Conservation (phyloP, 768 basidiomycete genomes). For the Tremella mesenterica region DNA sequence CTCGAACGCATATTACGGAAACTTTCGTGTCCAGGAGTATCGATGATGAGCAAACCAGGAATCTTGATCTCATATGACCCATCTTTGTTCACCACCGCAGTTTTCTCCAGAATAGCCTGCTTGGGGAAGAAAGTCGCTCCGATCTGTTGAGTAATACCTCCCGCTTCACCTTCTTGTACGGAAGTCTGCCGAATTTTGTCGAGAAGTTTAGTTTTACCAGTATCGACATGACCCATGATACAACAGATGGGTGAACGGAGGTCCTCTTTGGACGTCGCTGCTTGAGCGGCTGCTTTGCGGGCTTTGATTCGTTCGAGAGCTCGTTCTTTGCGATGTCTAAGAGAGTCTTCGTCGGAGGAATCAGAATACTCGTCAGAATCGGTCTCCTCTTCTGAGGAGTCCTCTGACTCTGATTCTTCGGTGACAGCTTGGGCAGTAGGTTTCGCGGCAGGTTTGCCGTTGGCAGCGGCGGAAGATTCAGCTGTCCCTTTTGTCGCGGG, state of each 20-base stretch:
- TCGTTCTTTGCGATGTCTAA: slow-evolving; percentile 61
- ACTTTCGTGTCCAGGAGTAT: slow-evolving; percentile 98
- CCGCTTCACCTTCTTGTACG: slow-evolving; percentile 98
- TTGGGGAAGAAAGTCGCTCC: slow-evolving; percentile 99
- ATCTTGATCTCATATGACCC: slow-evolving; percentile 82
- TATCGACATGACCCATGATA: slow-evolving; percentile 98
- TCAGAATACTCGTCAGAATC: slow-evolving; percentile 44
- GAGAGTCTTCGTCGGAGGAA: slow-evolving; percentile 56
- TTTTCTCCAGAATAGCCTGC: slow-evolving; percentile 87
- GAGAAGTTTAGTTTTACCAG: slow-evolving; percentile 93
- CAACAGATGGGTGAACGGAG: slow-evolving; percentile 95
- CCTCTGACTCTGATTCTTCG: slow-evolving; percentile 46
- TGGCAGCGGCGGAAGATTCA: slow-evolving; percentile 22
- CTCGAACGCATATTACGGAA: slow-evolving; percentile 94
- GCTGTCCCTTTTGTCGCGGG: slow-evolving; percentile 17
- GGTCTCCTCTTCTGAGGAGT: slow-evolving; percentile 29
- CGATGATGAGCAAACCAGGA: slow-evolving; percentile 89
- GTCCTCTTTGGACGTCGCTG: slow-evolving; percentile 77
- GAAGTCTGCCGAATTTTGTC: slow-evolving; percentile 99
- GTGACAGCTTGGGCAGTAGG: slow-evolving; percentile 36
- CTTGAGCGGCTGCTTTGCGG: slow-evolving; percentile 73
- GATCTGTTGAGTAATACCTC: slow-evolving; percentile 99
- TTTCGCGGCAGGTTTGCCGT: slow-evolving; percentile 42
- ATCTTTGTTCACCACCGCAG: slow-evolving; percentile 82
- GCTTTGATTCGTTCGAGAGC: slow-evolving; percentile 71